Percentiles rank a stretch among this genome's conserved stretches.
These are phyloP conservation scores for Rhizopogon rudus DNA, from an alignment of 768 basidiomycete genomes.

Conservation along the genomic window DNA sequence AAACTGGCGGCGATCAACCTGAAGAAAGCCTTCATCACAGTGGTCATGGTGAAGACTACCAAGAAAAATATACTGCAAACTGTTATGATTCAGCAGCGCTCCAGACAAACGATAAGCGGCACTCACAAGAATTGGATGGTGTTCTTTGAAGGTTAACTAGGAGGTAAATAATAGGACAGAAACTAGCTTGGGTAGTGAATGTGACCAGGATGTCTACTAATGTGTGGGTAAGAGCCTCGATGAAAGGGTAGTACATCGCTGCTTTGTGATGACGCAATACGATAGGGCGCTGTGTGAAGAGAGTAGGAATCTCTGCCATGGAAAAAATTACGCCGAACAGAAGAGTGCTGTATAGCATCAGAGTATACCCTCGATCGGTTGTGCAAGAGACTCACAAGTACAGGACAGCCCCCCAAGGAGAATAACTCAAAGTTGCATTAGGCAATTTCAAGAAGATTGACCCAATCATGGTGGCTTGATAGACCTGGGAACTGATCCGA, in stretches of 20 bases:
- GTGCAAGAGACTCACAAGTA: constrained; percentile 52
- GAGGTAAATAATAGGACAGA: constrained; percentile 12
- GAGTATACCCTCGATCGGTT: constrained; percentile 27
- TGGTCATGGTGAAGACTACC: constrained; percentile 44
- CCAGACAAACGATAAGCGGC: constrained; percentile 22
- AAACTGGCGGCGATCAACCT: constrained; percentile 55
- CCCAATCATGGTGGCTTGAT: constrained; percentile 18
- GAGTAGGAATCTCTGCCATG: constrained; percentile 48
- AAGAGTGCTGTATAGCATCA: constrained; percentile 36
- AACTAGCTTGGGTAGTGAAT: constrained; percentile 11
- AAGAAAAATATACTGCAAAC: constrained; percentile 52
- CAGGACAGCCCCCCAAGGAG: constrained; percentile 70
- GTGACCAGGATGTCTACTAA: constrained; percentile 43
- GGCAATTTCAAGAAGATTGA: constrained; percentile 39
- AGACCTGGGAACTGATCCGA: constrained; percentile 29
- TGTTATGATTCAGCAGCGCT: constrained; percentile 34
- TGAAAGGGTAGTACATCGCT: constrained; percentile 46
- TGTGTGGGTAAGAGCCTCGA: constrained; percentile 38
- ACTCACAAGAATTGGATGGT: constrained; percentile 15
- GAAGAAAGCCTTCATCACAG: constrained; percentile 76
- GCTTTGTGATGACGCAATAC: constrained; percentile 36
- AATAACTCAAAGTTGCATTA: constrained; percentile 26
- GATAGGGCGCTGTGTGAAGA: constrained; percentile 40
- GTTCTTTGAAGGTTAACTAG: constrained; percentile 15
- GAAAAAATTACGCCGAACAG: constrained; percentile 49